A percentile compares a stretch with the other conserved stretches of the same genome.
Conservation (phyloP, 345 rosid genomes). For the Gossypium turneri region DNA sequence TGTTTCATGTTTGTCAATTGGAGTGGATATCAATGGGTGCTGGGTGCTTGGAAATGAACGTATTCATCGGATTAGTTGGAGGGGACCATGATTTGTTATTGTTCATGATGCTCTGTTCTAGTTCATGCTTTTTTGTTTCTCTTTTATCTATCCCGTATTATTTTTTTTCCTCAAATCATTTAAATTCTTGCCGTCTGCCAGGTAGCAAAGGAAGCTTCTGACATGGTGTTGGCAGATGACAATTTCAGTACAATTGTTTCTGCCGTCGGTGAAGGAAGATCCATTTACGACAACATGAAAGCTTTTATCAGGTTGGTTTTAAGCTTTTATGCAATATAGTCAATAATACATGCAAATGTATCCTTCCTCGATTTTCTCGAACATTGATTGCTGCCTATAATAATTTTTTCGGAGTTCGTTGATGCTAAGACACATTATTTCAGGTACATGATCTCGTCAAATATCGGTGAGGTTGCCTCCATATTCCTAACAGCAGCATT, state of each 20-base stretch:
- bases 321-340: not conserved
- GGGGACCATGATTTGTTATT: not conserved
- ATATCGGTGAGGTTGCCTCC: slow-evolving; percentile 75
- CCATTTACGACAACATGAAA: slow-evolving; percentile 72
- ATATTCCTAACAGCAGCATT: slow-evolving; percentile 73
- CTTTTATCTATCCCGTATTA: not conserved
- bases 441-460: slow-evolving; percentile 86
- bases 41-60: not conserved
- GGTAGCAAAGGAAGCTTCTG: slow-evolving; percentile 87
- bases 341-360: not conserved
- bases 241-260: slow-evolving; percentile 70
- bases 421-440: not conserved
- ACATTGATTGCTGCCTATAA: not conserved
- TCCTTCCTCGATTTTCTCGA: not conserved
- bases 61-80: not conserved
- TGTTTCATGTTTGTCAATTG: not conserved
- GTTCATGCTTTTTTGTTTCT: not conserved
- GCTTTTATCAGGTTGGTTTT: slow-evolving; percentile 61
- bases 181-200: slow-evolving; percentile 15
- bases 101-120: not conserved
- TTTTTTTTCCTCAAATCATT: not conserved
- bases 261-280: slow-evolving; percentile 74
- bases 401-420: not conserved
- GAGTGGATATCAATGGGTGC: not conserved
- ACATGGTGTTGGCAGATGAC: slow-evolving; percentile 79